Evolutionary conservation across 495 filamentous ascomycete species (phyloP), one percentile per base, ranked within the genome.

Genomic region (Annulohypoxylon stygium): DNA sequence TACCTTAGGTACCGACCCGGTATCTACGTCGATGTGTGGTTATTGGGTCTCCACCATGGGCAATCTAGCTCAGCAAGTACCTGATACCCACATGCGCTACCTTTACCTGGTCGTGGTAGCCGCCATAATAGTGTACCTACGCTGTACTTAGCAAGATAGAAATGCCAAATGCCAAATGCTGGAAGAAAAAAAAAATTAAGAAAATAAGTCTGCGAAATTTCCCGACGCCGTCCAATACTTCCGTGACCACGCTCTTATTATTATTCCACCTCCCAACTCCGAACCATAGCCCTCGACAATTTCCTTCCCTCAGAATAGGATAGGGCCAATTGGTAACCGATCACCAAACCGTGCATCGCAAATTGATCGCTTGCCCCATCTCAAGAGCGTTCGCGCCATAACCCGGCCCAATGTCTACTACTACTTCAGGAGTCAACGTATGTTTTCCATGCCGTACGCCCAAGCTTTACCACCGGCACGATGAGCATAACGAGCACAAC

Each of bases 341-440:
- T 58, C 54, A 14, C 57, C 63, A 61, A 43, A 61, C 71, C 34
- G 66, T 69, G 37, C 53, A 73, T 65, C 55, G 39, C 61, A 70
- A 53, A 69, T 76, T 62, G 63, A 69, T 73, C 71, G 41, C 70
- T 75, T 57, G 18, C 50, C 59, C 57, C 61, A 33, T 67, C 26
- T 50, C 60, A 41, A 11, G 72, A 55, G 43, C 48, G 36, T 48
- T 54, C 65, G 76, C 73, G 70, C 67, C 54, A 73, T 65, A 74
- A 74, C 69, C 63, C 64, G 70, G 63, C 61, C 76, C 77, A 70
- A 88, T 89, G 88, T 82, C 83, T 78, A 79, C 88, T 78, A 79
- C 88, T 75, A 86, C 86, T 65, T 85, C 86, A 70, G 88, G 88
- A 78, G 86, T 88, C 75, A 91, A 91, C 81, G 89, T 91, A 85